Evolutionary conservation across 768 basidiomycete genomes (phyloP).

Genomic region (Lentinula detonsa): DNA sequence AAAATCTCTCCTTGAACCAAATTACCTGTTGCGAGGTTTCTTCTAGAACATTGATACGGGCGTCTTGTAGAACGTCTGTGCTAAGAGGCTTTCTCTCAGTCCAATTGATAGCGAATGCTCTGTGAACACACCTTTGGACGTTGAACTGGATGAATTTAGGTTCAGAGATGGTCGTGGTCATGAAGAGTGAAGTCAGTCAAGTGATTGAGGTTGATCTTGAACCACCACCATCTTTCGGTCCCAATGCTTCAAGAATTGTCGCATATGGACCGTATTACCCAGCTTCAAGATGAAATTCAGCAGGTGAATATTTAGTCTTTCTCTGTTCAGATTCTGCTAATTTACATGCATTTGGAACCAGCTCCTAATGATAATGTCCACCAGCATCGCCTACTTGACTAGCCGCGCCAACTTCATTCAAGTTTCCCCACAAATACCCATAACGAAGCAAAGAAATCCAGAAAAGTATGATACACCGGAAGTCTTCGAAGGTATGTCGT

Average conservation of each 20-base stretch:
- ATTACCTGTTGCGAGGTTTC: slow-evolving; percentile 33
- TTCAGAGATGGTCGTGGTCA: background rate
- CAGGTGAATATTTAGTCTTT: slow-evolving; percentile 39
- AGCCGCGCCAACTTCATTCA: slow-evolving; percentile 71
- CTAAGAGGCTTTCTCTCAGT: slow-evolving; percentile 16
- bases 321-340: background rate
- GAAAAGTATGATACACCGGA: slow-evolving; percentile 70
- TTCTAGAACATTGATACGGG: slow-evolving; percentile 37
- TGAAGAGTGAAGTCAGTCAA: background rate
- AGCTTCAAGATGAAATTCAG: slow-evolving; percentile 92
- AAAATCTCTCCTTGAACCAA: slow-evolving; percentile 43
- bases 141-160: slow-evolving; percentile 1
- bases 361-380: slow-evolving; percentile 88
- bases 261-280: slow-evolving; percentile 95
- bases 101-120: background rate
- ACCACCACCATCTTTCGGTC: slow-evolving; percentile 10
- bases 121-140: slow-evolving; percentile 6
- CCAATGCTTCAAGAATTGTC: slow-evolving; percentile 88
- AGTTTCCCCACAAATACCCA: slow-evolving; percentile 73
- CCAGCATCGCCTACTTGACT: slow-evolving; percentile 74
- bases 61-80: slow-evolving; percentile 46
- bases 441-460: slow-evolving; percentile 71
- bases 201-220: background rate
- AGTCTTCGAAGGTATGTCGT: slow-evolving; percentile 60
- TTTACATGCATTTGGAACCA: slow-evolving; percentile 18